Percentiles rank a stretch among this genome's conserved stretches.
phyloP scores from a whole-genome alignment of 768 basidiomycete species.

The Calocera viscosa region DNA sequence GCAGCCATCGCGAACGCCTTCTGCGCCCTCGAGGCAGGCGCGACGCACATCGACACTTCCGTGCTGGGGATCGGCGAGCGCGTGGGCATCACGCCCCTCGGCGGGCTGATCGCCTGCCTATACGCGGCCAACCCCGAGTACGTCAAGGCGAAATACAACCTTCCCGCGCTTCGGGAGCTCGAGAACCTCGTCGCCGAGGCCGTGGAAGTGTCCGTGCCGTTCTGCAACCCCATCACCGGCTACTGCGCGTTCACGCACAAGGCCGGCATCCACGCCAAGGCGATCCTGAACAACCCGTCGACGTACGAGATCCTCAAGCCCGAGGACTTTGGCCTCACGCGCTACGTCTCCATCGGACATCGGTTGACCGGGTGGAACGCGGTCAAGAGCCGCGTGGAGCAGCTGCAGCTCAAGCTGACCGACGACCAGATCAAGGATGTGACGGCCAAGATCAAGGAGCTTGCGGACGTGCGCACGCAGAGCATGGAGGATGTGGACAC shows the following conservation, averaged over 20 bases:
- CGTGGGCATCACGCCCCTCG: conserved; percentile 96
- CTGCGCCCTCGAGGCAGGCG: conserved; percentile 94
- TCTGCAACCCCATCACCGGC: conserved; percentile 94
- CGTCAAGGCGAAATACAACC: conserved; percentile 99
- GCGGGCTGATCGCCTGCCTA: conserved; percentile 91
- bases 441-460: conserved; percentile 97
- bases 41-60: conserved; percentile 97
- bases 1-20: conserved; percentile 98
- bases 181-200: conserved; percentile 98
- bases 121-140: conserved; percentile 97
- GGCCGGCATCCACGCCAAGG: conserved; percentile 99
- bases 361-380: conserved; percentile 98
- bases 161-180: conserved; percentile 91
- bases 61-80: conserved; percentile 97
- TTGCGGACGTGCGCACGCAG: conserved; percentile 95
- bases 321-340: conserved; percentile 92
- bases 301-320: conserved; percentile 99
- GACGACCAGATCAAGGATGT: conserved; percentile 98
- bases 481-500: conserved; percentile 99
- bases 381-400: conserved; percentile 98
- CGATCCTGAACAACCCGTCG: conserved; percentile 96
- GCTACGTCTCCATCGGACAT: conserved; percentile 98
- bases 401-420: conserved; percentile 75
- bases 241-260: conserved; percentile 99
- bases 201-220: conserved; percentile 94